These are phyloP conservation scores for Waltiozyma sp. DNA, from an alignment of 1,139 yeast species.

Conservation along the genomic window DNA sequence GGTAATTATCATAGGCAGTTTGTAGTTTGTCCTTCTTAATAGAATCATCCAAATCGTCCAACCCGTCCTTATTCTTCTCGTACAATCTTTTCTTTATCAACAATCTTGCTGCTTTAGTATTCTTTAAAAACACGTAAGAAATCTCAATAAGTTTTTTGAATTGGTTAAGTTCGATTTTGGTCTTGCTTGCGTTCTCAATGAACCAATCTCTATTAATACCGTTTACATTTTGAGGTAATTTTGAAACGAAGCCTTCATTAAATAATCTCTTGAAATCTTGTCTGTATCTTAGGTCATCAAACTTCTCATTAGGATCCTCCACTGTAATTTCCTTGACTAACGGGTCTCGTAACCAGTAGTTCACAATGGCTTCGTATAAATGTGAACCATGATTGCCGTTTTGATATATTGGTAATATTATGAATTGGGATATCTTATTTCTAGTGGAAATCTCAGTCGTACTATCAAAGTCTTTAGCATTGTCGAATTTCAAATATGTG, in stretches of 20 bases:
- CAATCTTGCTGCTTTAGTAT: slow-evolving; percentile 28
- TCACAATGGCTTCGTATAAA: slow-evolving; percentile 47
- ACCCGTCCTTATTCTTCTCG: slow-evolving; percentile 69
- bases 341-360: slow-evolving; percentile 42
- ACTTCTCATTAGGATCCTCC: slow-evolving; percentile 90
- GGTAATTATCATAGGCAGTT: slow-evolving; percentile 58
- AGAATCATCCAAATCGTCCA: slow-evolving; percentile 51
- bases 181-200: slow-evolving; percentile 21
- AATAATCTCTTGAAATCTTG: slow-evolving; percentile 55
- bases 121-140: slow-evolving; percentile 40
- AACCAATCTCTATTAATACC: slow-evolving; percentile 33
- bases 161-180: slow-evolving; percentile 71
- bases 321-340: slow-evolving; percentile 68
- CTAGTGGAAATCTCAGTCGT: slow-evolving; percentile 30
- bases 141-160: slow-evolving; percentile 70
- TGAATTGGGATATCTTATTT: slow-evolving; percentile 79
- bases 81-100: slow-evolving; percentile 64
- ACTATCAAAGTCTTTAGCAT: slow-evolving; percentile 44
- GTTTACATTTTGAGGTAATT: slow-evolving; percentile 13
- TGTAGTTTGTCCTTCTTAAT: slow-evolving; percentile 61
- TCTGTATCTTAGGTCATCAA: slow-evolving; percentile 84
- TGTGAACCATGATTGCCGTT: slow-evolving; percentile 58
- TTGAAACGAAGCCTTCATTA: slow-evolving; percentile 20
- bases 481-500: slow-evolving; percentile 70
- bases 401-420: slow-evolving; percentile 75